Evolutionary conservation across 441 rosid genomes (phyloP).

Genomic region (Adansonia gregorii): DNA sequence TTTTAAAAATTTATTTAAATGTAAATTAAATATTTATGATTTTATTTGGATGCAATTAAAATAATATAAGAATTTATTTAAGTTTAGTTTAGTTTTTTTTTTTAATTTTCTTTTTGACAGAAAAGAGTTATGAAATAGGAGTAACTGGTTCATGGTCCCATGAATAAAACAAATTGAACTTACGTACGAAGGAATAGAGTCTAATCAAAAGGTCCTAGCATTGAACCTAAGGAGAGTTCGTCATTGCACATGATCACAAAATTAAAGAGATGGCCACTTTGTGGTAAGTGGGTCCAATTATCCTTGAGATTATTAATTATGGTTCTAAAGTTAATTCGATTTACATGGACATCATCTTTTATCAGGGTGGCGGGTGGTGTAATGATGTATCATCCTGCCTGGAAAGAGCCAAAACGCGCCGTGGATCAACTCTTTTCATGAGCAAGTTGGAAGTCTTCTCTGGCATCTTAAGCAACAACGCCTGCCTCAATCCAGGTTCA

Average conservation of each 20-base stretch:
- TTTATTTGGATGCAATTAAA: too few species aligned
- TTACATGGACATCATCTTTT: background rate
- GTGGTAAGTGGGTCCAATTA: slow-evolving; percentile 30
- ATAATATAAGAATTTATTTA: too few species aligned
- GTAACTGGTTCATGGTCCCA: background rate
- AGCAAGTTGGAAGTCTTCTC: slow-evolving; percentile 62
- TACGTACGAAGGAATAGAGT: background rate
- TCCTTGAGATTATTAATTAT: slow-evolving; percentile 8
- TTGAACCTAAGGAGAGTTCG: slow-evolving; percentile 15
- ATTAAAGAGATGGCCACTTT: background rate
- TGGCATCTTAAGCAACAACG: slow-evolving; percentile 81
- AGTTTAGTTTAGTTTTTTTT: too few species aligned
- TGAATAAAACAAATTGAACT: background rate
- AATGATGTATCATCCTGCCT: slow-evolving; percentile 73
- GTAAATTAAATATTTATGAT: too few species aligned
- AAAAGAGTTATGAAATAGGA: too few species aligned
- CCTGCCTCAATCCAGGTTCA: slow-evolving; percentile 81
- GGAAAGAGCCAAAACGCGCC: slow-evolving; percentile 68
- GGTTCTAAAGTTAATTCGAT: background rate
- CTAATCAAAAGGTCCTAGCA: background rate
- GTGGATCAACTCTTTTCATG: slow-evolving; percentile 84
- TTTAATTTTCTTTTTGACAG: background rate
- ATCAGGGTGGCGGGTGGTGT: slow-evolving; percentile 98
- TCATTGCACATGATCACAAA: background rate
- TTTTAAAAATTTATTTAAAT: too few species aligned